Conservation (phyloP, 1,284 basidiomycete genomes). For the Puccinia triticina region DNA sequence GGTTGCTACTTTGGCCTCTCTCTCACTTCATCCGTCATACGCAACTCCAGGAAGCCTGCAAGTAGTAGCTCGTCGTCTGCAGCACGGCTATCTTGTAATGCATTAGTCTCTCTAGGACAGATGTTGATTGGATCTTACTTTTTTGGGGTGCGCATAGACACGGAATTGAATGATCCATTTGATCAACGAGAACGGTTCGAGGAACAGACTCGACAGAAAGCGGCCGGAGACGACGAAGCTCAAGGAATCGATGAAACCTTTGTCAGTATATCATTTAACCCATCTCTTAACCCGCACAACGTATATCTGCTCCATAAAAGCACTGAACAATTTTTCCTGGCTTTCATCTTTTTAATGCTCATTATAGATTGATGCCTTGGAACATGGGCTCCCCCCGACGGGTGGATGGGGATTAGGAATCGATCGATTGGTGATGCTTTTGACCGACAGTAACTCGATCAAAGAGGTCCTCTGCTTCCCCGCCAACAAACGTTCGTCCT, state of each 20-base stretch:
- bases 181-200: constrained; percentile 95
- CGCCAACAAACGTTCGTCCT: constrained; percentile 58
- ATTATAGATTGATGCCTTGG: too few species aligned
- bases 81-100: neutral
- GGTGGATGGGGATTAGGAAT: constrained; percentile 79
- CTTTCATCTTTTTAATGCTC: too few species aligned
- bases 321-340: too few species aligned
- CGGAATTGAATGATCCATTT: constrained; percentile 97
- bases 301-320: too few species aligned
- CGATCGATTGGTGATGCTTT: constrained; percentile 59
- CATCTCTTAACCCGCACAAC: too few species aligned
- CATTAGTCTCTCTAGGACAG: neutral
- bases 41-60: constrained; percentile 47
- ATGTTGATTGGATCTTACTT: constrained; percentile 54
- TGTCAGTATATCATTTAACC: constrained; percentile 61
- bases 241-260: constrained; percentile 69
- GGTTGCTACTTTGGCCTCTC: too few species aligned
- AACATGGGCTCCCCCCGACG: constrained; percentile 89
- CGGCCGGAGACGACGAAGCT: constrained; percentile 71
- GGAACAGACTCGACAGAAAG: constrained; percentile 89
- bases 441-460: constrained; percentile 60
- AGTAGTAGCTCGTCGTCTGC: constrained; percentile 51
- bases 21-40: neutral
- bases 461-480: constrained; percentile 61
- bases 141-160: constrained; percentile 64